phyloP scores from a whole-genome alignment of 2,329 filamentous ascomycete species.

The Colletotrichum tofieldiae region DNA sequence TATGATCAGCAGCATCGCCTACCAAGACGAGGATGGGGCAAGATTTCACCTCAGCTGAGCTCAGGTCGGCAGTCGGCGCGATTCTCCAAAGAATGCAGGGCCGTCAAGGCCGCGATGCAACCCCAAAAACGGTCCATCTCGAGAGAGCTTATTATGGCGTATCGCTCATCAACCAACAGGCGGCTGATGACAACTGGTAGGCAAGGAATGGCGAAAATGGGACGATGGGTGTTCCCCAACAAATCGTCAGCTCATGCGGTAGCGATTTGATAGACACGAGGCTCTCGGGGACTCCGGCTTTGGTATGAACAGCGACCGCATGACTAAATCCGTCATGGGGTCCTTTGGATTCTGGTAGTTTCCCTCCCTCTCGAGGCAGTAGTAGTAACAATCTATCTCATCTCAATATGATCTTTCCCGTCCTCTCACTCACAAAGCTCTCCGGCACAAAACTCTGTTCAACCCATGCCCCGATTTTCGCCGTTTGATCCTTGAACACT shows the following conservation, averaged over 20 bases:
- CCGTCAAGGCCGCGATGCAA: background rate
- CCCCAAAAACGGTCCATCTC: background rate
- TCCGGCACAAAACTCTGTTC: background rate
- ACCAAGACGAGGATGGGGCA: slow-evolving; percentile 1
- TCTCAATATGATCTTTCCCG: background rate
- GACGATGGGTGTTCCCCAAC: background rate
- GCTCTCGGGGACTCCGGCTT: background rate
- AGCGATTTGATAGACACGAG: background rate
- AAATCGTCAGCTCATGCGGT: background rate
- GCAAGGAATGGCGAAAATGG: background rate
- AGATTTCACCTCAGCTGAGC: slow-evolving; percentile 2
- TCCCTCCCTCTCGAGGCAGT: background rate
- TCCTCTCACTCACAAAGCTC: background rate
- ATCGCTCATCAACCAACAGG: background rate
- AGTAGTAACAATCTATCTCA: slow-evolving; percentile 14
- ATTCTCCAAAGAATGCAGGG: background rate
- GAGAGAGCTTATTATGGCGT: background rate
- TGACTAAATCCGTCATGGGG: background rate
- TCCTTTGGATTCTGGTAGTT: background rate
- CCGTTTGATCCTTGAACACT: background rate
- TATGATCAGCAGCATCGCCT: slow-evolving; percentile 7
- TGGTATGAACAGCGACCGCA: background rate
- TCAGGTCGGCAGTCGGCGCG: background rate
- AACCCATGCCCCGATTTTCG: slow-evolving; percentile 4
- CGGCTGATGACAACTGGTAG: background rate